These are phyloP conservation scores for Boletus sp. DNA, from an alignment of 768 basidiomycete genomes.

Conservation along the genomic window DNA sequence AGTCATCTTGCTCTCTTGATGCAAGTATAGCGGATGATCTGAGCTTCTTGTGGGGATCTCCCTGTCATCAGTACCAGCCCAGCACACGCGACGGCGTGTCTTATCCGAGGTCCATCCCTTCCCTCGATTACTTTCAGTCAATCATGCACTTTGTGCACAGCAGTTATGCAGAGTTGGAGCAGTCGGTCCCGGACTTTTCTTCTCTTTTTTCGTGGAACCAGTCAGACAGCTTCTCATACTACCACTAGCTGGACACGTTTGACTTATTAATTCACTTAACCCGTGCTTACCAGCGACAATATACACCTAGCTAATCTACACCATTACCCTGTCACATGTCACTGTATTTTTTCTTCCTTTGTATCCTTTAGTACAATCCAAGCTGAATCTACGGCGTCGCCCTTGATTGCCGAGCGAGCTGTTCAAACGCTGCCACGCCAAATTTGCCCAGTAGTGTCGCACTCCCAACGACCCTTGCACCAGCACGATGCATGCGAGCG, in stretches of 20 bases:
- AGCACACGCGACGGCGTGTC: background rate
- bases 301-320: conserved; percentile 17
- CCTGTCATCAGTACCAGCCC: conserved; percentile 6
- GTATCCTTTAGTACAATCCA: conserved; percentile 12
- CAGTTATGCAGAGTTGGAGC: conserved; percentile 2
- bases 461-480: conserved; percentile 68
- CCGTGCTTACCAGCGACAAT: conserved; percentile 1
- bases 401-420: conserved; percentile 19
- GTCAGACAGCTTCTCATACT: conserved; percentile 21
- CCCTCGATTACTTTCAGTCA: conserved; percentile 9
- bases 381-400: conserved; percentile 4
- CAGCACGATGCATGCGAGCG: conserved; percentile 67
- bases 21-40: background rate
- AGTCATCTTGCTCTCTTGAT: background rate
- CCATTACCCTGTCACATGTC: conserved; percentile 3
- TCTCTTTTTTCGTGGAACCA: conserved; percentile 23
- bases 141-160: conserved; percentile 10
- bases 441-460: conserved; percentile 55
- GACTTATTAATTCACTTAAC: conserved; percentile 30
- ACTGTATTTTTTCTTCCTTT: conserved; percentile 20
- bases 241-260: conserved; percentile 16
- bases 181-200: conserved; percentile 15
- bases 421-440: conserved; percentile 53
- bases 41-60: background rate
- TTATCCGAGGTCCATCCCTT: background rate